Evolutionary conservation across 257 asterid genomes (phyloP), one percentile per base, ranked within the genome.

Genomic region (Rhazya stricta): DNA sequence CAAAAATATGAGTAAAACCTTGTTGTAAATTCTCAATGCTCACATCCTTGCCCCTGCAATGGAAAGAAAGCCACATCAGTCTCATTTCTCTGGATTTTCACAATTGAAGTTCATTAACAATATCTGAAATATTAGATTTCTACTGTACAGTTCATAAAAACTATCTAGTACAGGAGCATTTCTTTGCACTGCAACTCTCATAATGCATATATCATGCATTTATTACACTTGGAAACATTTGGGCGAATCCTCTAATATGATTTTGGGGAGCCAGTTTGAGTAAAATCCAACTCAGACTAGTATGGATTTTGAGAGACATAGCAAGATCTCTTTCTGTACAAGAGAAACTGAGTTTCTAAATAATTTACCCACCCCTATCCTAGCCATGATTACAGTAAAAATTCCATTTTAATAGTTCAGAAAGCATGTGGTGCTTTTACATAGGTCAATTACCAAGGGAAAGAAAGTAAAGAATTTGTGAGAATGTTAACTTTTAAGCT

Each of bases 1-100:
- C 98, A 36, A 94, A 93, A 32, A 94, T 79, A n/a, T 94, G 97
- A 60, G 97, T 94, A 79, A 88, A 94, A 25, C 98, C 98, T 81
- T 91, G 97, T 42, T 91, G 89, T 82, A 89, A 16, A 84, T 89
- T 90, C 76, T 90, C 97, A 37, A 73, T 69, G 87, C 97, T 90
- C 77, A 86, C 97, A 71, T 94, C 90, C 80, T 86, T 82, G 23
- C 97, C 97, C 97, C 98, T 93, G 84, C 77, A 76, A 75, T 39
- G 27, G 4, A 67, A 71, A 69, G 48, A 72, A 19, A 67, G 9
- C 80, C 71, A 77, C 9, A 56, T 57, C 34, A 76, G 42, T 51
- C 27, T 6, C n/a, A 21, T 41, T n/a, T 27, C 61, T 30, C 27
- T 25, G 21, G 23, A 9, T 19, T 37, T 9, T 39, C 16, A 32